Conservation (phyloP, 2,329 filamentous ascomycete genomes). For the Claviceps pazoutovae region DNA sequence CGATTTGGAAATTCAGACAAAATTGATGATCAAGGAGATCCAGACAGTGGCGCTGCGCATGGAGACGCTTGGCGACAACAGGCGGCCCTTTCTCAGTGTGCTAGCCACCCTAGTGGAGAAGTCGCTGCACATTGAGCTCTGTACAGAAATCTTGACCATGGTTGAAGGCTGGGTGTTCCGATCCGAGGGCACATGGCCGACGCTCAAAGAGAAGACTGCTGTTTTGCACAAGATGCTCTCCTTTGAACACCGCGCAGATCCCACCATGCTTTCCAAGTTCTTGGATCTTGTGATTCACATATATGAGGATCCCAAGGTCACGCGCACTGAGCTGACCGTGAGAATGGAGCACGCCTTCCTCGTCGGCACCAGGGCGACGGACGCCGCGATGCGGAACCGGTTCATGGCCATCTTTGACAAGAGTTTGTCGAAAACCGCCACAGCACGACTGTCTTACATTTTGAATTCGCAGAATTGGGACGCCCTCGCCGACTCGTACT, state of each 20-base stretch:
- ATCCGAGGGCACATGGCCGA: constrained; percentile 88
- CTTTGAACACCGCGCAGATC: constrained; percentile 75
- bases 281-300: constrained; percentile 92
- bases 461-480: constrained; percentile 94
- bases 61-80: constrained; percentile 79
- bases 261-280: constrained; percentile 81
- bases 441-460: constrained; percentile 76
- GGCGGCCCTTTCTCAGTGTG: constrained; percentile 87
- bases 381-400: constrained; percentile 91
- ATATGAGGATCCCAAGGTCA: constrained; percentile 94
- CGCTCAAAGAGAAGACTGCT: constrained; percentile 95
- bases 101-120: constrained; percentile 91
- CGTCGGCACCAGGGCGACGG: constrained; percentile 81
- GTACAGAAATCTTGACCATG: constrained; percentile 84
- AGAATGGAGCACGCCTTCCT: constrained; percentile 97
- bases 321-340: constrained; percentile 87
- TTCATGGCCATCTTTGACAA: constrained; percentile 96
- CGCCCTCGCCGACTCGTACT: constrained; percentile 85
- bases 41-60: constrained; percentile 86
- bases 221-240: constrained; percentile 98
- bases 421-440: constrained; percentile 84
- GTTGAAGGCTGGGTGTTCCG: constrained; percentile 95
- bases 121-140: constrained; percentile 73
- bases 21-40: constrained; percentile 87
- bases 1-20: constrained; percentile 78